Percentiles rank a stretch among this genome's conserved stretches.
These are phyloP conservation scores for Akanthomyces lecanii DNA, from an alignment of 2,329 filamentous ascomycete genomes.

Conservation along the genomic window DNA sequence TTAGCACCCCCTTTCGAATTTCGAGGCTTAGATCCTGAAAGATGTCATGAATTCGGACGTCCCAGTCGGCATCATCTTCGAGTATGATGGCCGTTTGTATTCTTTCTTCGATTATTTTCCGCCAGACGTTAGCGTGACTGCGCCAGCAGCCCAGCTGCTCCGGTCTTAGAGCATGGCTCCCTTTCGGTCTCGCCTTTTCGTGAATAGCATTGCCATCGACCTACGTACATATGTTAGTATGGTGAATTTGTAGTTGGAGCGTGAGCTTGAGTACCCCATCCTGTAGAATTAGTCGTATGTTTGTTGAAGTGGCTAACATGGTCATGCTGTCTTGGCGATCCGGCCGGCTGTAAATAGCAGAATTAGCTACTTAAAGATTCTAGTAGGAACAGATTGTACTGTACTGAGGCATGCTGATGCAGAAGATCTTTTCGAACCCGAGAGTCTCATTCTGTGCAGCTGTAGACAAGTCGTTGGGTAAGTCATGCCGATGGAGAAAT, in stretches of 20 bases:
- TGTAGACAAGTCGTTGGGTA: background rate
- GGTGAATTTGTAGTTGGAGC: too few species aligned
- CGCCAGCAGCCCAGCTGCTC: slow-evolving; percentile 2
- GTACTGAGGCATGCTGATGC: slow-evolving; percentile 1
- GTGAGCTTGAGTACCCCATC: background rate
- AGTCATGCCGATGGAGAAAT: too few species aligned
- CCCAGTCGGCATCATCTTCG: slow-evolving; percentile 3
- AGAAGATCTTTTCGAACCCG: slow-evolving; percentile 1
- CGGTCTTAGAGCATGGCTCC: background rate
- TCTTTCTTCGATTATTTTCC: background rate
- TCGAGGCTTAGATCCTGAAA: background rate
- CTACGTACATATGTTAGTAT: background rate
- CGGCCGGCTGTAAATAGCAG: background rate
- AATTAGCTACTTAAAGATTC: background rate
- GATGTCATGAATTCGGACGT: background rate
- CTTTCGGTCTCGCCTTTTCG: slow-evolving; percentile 2
- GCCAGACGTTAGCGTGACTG: slow-evolving; percentile 2
- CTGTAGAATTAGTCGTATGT: background rate
- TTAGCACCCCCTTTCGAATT: background rate
- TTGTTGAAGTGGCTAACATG: slow-evolving; percentile 1
- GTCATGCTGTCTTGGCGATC: slow-evolving; percentile 5
- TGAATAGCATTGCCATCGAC: background rate
- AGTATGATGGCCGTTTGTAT: background rate
- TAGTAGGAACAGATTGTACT: background rate
- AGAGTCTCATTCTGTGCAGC: slow-evolving; percentile 1